Evolutionary conservation across 2,329 filamentous ascomycete genomes (phyloP).

Genomic region (Paraphaeosphaeria sporulosa): DNA sequence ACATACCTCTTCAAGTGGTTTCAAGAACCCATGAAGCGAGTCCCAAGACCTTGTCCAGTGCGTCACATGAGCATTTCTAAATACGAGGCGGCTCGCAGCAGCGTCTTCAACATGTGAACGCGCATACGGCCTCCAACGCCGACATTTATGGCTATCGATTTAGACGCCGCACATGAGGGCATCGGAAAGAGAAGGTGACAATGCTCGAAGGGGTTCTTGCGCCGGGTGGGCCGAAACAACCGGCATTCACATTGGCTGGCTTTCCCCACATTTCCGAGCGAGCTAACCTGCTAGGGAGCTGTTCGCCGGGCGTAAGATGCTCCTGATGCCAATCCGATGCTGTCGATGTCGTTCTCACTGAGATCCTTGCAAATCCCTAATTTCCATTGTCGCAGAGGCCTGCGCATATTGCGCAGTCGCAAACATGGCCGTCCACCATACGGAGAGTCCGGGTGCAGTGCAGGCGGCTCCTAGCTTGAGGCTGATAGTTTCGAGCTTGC

Average conservation of each 20-base stretch:
- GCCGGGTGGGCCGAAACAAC: conserved; percentile 1
- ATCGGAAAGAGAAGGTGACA: conserved; percentile 13
- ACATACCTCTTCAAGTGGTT: not conserved
- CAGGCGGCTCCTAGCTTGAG: conserved; percentile 1
- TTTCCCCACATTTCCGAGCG: not conserved
- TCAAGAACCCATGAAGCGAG: not conserved
- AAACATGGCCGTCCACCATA: not conserved
- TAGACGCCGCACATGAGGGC: not conserved
- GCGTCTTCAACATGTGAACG: conserved; percentile 3
- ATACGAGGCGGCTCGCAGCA: not conserved
- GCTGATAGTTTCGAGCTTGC: conserved; percentile 8
- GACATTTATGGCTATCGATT: conserved; percentile 2
- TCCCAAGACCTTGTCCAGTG: not conserved
- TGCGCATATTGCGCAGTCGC: conserved; percentile 5
- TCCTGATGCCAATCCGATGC: not conserved
- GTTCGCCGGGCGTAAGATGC: not conserved
- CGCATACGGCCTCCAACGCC: not conserved
- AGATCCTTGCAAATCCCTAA: not conserved
- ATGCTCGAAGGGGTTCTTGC: conserved; percentile 6
- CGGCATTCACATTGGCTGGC: conserved; percentile 6
- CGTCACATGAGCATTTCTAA: not conserved
- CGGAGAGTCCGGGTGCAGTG: conserved; percentile 17
- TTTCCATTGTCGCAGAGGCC: not conserved
- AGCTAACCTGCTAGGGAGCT: not conserved
- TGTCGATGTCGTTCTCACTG: not conserved